Base-by-base conservation (phyloP, 208 protist genomes). In the Balamuthia mandrillaris region DNA sequence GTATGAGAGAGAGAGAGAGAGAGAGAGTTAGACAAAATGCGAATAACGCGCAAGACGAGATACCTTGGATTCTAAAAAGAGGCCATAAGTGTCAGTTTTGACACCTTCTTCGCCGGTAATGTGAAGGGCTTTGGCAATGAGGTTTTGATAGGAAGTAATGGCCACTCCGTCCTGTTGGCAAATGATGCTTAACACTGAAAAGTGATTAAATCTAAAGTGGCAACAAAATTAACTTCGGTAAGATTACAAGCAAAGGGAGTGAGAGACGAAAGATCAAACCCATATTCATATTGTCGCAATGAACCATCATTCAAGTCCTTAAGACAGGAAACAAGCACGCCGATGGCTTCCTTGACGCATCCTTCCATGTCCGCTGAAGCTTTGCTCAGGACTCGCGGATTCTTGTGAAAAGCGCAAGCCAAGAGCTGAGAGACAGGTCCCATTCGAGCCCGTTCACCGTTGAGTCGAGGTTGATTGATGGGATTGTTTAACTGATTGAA, bases 91-190 rank as follows among this genome's bases (percentile, higher is more conserved):
- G n/a, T n/a, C n/a, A n/a, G n/a, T n/a, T n/a, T n/a, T n/a, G n/a
- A n/a, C n/a, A n/a, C n/a, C n/a, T n/a, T n/a, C n/a, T n/a, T n/a
- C n/a, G n/a, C n/a, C n/a, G n/a, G n/a, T n/a, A 31, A 81, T 81
- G n/a, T 37, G 45, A 2, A 81, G 70, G 12, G 42, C 70, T n/a
- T 81, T 81, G 31, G 58, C 44, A 3, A 81, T 81, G 29, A 47
- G 45, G 18, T 81, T 81, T 31, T 81, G 70, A 47, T 81, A 81
- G 31, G 70, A 31, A 0, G 70, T 27, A 31, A 81, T 33, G 18
- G 70, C 70, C 70, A 81, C 70, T n/a, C 44, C 70, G 21, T 81
- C 44, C 14, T 81, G 33, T 41, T 81, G 27, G 44, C 70, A 81
- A 18, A 81, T 24, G 45, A 45, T 37, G 27, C 45, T 31, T 12